phyloP scores from a whole-genome alignment of 2,329 filamentous ascomycete species.

The Paecilomyces formosus region DNA sequence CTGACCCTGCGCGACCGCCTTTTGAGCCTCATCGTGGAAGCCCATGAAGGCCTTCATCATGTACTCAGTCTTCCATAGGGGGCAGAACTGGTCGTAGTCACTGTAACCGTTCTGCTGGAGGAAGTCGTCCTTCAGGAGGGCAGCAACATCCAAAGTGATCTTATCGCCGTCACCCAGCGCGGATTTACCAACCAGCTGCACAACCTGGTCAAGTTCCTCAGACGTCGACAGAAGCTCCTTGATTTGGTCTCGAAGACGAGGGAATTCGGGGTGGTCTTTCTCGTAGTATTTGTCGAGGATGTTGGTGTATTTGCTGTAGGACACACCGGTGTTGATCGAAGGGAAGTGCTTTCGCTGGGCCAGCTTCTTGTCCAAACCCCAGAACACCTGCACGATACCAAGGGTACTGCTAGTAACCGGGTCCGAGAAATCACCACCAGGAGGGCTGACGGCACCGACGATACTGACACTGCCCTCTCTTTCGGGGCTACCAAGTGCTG shows the following conservation, averaged over 20 bases:
- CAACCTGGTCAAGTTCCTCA: slow-evolving; percentile 96
- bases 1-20: slow-evolving; percentile 84
- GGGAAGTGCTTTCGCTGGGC: slow-evolving; percentile 99
- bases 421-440: slow-evolving; percentile 98
- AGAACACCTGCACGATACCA: slow-evolving; percentile 98
- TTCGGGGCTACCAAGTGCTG: slow-evolving; percentile 79
- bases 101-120: slow-evolving; percentile 98
- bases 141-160: slow-evolving; percentile 91
- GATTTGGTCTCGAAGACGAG: slow-evolving; percentile 83
- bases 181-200: slow-evolving; percentile 96
- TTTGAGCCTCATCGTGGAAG: slow-evolving; percentile 96
- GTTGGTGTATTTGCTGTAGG: slow-evolving; percentile 93
- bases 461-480: slow-evolving; percentile 91
- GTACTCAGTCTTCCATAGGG: slow-evolving; percentile 99
- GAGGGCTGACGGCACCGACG: slow-evolving; percentile 92
- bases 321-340: slow-evolving; percentile 88
- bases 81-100: slow-evolving; percentile 98
- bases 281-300: slow-evolving; percentile 90
- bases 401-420: slow-evolving; percentile 91
- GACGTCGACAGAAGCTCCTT: slow-evolving; percentile 89
- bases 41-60: slow-evolving; percentile 99
- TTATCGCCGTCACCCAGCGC: slow-evolving; percentile 95
- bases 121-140: slow-evolving; percentile 95
- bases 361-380: slow-evolving; percentile 99
- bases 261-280: slow-evolving; percentile 90